These are phyloP conservation scores for Aspergillus carlsbadensis DNA, from an alignment of 495 filamentous ascomycete species.

Conservation along the genomic window DNA sequence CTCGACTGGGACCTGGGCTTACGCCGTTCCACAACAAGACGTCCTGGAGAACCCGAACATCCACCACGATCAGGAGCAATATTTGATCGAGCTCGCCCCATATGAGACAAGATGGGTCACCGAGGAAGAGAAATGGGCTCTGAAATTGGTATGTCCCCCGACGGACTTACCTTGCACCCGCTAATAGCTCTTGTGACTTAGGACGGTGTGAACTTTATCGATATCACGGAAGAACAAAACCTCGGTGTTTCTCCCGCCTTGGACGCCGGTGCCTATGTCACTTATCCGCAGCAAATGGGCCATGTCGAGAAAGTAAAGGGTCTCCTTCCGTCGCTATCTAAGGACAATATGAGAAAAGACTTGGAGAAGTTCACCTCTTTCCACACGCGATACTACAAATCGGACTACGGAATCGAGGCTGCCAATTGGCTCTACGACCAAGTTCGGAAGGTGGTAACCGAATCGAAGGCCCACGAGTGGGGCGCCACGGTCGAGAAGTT, in stretches of 20 bases:
- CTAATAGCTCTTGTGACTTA: conserved; percentile 32
- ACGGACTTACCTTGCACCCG: background rate
- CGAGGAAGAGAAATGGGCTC: conserved; percentile 91
- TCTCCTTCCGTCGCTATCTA: conserved; percentile 65
- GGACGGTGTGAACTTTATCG: conserved; percentile 89
- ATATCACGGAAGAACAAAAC: conserved; percentile 70
- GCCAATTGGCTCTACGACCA: conserved; percentile 82
- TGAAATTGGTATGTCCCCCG: conserved; percentile 66
- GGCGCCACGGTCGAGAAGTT: conserved; percentile 73
- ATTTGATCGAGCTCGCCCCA: conserved; percentile 84
- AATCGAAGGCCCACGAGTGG: conserved; percentile 65
- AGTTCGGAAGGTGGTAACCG: conserved; percentile 68
- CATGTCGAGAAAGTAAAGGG: conserved; percentile 66
- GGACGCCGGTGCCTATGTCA: conserved; percentile 30
- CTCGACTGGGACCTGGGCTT: conserved; percentile 28
- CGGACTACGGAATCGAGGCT: conserved; percentile 78
- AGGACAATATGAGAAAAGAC: conserved; percentile 72
- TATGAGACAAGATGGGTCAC: conserved; percentile 82
- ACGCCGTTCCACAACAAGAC: conserved; percentile 39
- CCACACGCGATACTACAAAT: conserved; percentile 90
- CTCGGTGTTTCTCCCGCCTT: conserved; percentile 34
- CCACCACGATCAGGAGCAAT: conserved; percentile 50
- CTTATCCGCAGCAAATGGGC: conserved; percentile 67
- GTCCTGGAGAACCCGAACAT: conserved; percentile 32
- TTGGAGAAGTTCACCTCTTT: conserved; percentile 80